phyloP scores from a whole-genome alignment of 495 filamentous ascomycete species.

The Aspergillus kassunensis region DNA sequence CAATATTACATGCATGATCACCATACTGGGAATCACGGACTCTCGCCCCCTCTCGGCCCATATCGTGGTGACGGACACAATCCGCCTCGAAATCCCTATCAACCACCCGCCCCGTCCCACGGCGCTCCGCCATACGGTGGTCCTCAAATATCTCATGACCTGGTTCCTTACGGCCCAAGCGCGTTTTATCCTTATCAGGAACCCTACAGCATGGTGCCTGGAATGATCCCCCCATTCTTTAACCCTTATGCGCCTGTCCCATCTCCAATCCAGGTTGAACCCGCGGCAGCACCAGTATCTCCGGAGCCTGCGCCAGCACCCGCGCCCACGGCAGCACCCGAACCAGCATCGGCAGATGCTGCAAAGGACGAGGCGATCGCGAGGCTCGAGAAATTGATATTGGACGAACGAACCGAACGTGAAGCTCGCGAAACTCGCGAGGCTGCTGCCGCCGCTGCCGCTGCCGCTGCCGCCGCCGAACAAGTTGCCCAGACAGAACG shows the following conservation, averaged over 20 bases:
- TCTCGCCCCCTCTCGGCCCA: constrained; percentile 21
- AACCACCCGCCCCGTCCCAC: constrained; percentile 29
- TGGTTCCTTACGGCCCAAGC: constrained; percentile 45
- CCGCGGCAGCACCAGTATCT: constrained; percentile 21
- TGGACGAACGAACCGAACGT: constrained; percentile 45
- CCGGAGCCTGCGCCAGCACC: constrained; percentile 5
- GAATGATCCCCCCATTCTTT: constrained; percentile 40
- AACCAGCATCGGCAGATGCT: constrained; percentile 23
- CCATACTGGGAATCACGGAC: constrained; percentile 27
- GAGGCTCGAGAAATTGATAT: constrained; percentile 48
- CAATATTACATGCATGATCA: constrained; percentile 36
- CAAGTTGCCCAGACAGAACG: constrained; percentile 48
- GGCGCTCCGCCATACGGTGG: constrained; percentile 33
- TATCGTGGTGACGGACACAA: constrained; percentile 31
- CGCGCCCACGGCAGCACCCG: background rate
- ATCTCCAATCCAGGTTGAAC: constrained; percentile 31
- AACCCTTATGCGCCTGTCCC: constrained; percentile 32
- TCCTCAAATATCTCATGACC: constrained; percentile 40
- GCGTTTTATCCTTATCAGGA: constrained; percentile 42
- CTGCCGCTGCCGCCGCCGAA: constrained; percentile 49
- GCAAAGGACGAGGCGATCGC: constrained; percentile 51
- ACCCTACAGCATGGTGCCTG: constrained; percentile 37
- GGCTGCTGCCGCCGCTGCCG: constrained; percentile 32
- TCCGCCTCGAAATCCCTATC: constrained; percentile 27
- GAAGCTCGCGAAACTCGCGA: constrained; percentile 43